Conservation (phyloP, 202 grass and related monocot genomes). For the Carex arenaria region DNA sequence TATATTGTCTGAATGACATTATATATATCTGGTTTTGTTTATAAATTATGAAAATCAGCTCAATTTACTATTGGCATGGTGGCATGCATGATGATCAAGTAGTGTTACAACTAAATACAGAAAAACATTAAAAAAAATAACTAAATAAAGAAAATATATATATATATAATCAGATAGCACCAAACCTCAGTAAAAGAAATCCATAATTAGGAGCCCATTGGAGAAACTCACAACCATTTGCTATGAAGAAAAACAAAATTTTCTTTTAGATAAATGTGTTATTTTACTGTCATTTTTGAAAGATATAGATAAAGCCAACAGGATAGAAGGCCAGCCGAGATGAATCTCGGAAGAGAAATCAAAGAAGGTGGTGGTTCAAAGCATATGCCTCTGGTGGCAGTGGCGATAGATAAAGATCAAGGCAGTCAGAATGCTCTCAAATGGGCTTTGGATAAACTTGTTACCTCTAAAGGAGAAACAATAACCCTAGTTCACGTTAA, state of each 20-base stretch:
- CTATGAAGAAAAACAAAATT: neutral
- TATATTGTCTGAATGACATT: no score
- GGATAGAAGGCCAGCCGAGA: neutral
- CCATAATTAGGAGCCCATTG: no score
- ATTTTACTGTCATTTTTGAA: neutral
- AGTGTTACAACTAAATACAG: neutral
- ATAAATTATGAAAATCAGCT: no score
- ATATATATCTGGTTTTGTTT: no score
- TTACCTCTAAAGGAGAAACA: constrained; percentile 47
- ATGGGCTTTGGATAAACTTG: constrained; percentile 67
- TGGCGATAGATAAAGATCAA: constrained; percentile 89
- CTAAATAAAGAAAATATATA: no score
- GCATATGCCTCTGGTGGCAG: constrained; percentile 45
- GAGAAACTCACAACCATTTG: neutral
- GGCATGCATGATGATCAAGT: neutral
- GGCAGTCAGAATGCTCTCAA: constrained; percentile 80
- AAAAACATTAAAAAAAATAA: no score
- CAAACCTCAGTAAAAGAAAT: no score
- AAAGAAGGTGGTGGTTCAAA: constrained; percentile 10
- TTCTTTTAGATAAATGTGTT: neutral
- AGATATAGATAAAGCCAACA: neutral
- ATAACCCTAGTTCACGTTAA: constrained; percentile 78
- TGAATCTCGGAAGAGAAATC: constrained; percentile 2
- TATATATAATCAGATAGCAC: no score
- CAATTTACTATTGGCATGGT: neutral